Conservation (phyloP, 352 stramenopile genomes). For the Globisporangium cystogenes region DNA sequence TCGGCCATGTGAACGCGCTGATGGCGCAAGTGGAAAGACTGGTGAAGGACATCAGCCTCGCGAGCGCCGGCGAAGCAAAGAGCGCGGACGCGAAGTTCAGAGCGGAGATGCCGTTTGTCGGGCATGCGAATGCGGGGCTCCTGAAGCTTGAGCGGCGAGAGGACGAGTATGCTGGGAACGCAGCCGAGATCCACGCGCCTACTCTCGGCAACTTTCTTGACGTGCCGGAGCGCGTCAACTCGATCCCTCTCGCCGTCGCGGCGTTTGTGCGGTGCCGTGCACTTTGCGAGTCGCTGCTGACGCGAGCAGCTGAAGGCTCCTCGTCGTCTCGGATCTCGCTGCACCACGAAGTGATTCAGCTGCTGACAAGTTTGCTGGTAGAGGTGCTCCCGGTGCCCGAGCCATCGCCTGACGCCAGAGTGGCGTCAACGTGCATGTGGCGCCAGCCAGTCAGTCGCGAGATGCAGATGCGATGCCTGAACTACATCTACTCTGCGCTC, state of each 20-base stretch:
- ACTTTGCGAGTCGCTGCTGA: constrained; percentile 75
- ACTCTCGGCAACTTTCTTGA: constrained; percentile 79
- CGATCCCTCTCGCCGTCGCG: constrained; percentile 66
- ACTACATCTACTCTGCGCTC: constrained; percentile 64
- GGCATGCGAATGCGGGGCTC: constrained; percentile 57
- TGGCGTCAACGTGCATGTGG: constrained; percentile 55
- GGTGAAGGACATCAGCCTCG: constrained; percentile 25
- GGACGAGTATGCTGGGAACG: constrained; percentile 72
- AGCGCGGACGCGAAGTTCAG: constrained; percentile 23
- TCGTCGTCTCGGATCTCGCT: constrained; percentile 87
- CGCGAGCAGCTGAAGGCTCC: constrained; percentile 77
- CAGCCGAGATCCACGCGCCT: constrained; percentile 55
- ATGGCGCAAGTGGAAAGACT: constrained; percentile 45
- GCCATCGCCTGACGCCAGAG: constrained; percentile 15
- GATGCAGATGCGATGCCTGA: constrained; percentile 77
- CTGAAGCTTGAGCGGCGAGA: constrained; percentile 51
- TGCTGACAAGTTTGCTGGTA: constrained; percentile 76
- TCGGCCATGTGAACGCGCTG: constrained; percentile 46
- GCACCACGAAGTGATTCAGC: constrained; percentile 86
- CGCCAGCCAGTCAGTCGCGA: constrained; percentile 61
- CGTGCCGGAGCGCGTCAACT: constrained; percentile 74
- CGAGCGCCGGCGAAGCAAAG: constrained; percentile 12
- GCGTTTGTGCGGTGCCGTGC: constrained; percentile 74
- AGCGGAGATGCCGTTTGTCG: constrained; percentile 33
- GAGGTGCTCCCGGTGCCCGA: constrained; percentile 78